These are phyloP conservation scores for Neckera pumila DNA, from an alignment of 225 moss, liverwort and hornwort genomes.

Conservation along the genomic window DNA sequence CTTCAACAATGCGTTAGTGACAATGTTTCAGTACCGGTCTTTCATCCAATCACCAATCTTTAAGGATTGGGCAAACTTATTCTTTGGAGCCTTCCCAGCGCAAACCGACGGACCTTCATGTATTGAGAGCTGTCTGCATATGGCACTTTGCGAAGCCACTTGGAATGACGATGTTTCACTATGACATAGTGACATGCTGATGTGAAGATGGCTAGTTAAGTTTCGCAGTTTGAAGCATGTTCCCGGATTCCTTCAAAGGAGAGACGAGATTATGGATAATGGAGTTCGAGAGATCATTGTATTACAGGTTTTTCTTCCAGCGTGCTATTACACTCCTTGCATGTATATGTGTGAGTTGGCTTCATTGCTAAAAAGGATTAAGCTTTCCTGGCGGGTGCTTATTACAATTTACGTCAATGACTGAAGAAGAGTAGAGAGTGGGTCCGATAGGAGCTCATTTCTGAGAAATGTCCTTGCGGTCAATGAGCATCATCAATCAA, in stretches of 20 bases:
- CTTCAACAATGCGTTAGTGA: no score
- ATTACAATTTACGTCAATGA: background rate
- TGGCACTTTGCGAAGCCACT: background rate
- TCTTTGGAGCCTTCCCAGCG: background rate
- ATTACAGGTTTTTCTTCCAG: no score
- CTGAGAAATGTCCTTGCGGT: background rate
- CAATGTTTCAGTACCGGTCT: no score
- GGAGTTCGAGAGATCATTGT: conserved; percentile 12
- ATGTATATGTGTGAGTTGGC: no score
- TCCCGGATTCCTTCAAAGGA: conserved; percentile 50
- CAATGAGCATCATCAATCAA: background rate
- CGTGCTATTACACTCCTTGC: no score
- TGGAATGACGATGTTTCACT: background rate
- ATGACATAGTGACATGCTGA: background rate
- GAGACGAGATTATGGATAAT: conserved; percentile 47
- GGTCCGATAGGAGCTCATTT: background rate
- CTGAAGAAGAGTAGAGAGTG: background rate
- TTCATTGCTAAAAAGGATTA: no score
- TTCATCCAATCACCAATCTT: no score
- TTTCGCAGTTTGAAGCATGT: conserved; percentile 62
- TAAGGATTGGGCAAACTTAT: background rate
- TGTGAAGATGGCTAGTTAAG: background rate
- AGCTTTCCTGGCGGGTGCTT: background rate
- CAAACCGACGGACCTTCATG: background rate
- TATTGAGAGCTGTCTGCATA: background rate